Conservation (phyloP, 768 basidiomycete species). For the Suillus placidus region DNA sequence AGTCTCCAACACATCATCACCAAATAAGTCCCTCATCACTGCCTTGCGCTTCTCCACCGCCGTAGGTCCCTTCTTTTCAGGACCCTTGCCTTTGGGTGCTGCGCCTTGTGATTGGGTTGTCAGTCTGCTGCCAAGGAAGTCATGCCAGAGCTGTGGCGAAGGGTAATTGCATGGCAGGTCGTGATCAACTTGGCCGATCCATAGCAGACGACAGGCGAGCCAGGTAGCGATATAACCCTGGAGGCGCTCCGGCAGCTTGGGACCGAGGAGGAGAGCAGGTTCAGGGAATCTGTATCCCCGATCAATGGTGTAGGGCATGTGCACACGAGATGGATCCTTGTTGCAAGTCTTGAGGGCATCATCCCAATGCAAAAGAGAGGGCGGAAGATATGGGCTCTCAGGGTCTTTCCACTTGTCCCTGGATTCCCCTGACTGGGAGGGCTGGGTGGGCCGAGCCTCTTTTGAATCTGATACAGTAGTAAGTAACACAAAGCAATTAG, state of each 20-base stretch:
- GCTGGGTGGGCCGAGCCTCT: neutral
- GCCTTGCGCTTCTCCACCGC: neutral
- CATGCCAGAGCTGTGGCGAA: neutral
- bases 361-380: neutral
- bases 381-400: neutral
- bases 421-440: constrained; percentile 1
- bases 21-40: neutral
- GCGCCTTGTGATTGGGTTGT: neutral
- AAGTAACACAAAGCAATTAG: too few species aligned
- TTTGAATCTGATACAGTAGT: neutral
- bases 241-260: neutral
- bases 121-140: neutral
- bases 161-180: neutral
- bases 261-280: neutral
- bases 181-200: constrained; percentile 1
- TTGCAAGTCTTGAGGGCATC: constrained; percentile 2
- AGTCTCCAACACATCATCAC: neutral
- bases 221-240: constrained; percentile 2
- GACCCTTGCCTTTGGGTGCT: neutral
- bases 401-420: too few species aligned
- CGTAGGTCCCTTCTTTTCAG: neutral
- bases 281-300: constrained; percentile 13
- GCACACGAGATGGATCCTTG: constrained; percentile 1
- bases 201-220: neutral
- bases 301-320: neutral